Evolutionary conservation across 1,139 yeast species (phyloP), one percentile per base, ranked within the genome.

Genomic region (Taiozyma sp.): DNA sequence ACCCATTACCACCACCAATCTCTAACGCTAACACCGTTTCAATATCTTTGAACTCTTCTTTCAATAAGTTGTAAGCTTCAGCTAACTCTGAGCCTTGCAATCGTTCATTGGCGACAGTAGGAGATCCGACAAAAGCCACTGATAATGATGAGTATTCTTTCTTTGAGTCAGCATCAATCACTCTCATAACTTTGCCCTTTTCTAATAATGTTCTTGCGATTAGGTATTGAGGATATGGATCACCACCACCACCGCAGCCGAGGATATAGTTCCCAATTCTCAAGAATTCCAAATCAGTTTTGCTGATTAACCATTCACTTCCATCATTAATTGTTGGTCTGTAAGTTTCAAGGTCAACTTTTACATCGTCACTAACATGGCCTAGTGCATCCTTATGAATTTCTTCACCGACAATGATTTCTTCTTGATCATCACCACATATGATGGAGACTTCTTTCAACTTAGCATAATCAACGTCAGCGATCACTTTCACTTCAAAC

Each of bases 231-330:
- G 76, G 64, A 53, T 75, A 72, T n/a, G 80, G 78, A 44, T 69
- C 68, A 22, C 80, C 80, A 22, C 80, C 80, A 21, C 80, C 80
- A 6, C 79, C 80, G 58, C 77, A 72, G 2, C 80, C 80, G 16
- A 75, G 64, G 49, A 75, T 72, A 55, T 75, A 76, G 41, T 73
- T 62, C 3, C 80, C 80, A 41, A 72, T 63, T 40, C 73, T 61
- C 42, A 75, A 50, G 50, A 68, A 73, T 42, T 74, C 76, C 47
- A 76, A 57, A 56, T 75, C 80, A 1, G 63, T 62, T 46, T 65
- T 70, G 5, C 69, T 61, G 7, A 75, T 52, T 11, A 66, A 46
- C 80, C 80, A 75, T 55, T 73, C 74, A 26, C 68, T 60, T 2
- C 71, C 52, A 1, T 37, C 35, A 48, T 62, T 68, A 42, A 75